phyloP scores from a whole-genome alignment of 2,329 filamentous ascomycete genomes.

The Colletotrichum tanaceti region DNA sequence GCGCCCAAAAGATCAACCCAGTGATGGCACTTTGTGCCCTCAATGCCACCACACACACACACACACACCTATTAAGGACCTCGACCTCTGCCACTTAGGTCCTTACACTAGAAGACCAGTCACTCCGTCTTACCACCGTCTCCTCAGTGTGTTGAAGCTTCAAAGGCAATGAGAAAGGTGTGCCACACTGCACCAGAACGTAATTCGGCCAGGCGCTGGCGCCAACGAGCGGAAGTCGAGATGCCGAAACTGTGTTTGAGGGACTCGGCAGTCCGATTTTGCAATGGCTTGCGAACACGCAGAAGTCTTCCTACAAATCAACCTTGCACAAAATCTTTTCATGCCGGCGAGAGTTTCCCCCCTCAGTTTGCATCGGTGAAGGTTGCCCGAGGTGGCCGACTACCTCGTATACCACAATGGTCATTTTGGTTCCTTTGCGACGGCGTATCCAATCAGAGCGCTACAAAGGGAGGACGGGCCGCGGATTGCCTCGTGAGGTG shows the following conservation, averaged over 20 bases:
- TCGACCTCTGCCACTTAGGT: too few species aligned
- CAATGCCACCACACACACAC: too few species aligned
- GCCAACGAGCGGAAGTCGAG: not conserved
- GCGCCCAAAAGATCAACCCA: too few species aligned
- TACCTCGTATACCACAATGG: not conserved
- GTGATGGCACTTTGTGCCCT: too few species aligned
- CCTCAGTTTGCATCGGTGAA: too few species aligned
- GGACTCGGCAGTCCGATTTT: not conserved
- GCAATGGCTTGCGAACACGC: rapidly evolving
- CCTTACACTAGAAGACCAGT: too few species aligned
- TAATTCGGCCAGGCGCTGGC: not conserved
- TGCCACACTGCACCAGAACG: not conserved
- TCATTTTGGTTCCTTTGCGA: not conserved
- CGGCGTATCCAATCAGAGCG: not conserved
- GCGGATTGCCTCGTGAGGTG: not conserved
- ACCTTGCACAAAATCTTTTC: too few species aligned
- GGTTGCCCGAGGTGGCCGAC: not conserved
- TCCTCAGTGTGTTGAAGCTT: not conserved
- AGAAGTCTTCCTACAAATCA: not conserved
- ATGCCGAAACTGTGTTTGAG: too few species aligned
- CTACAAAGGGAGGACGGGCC: too few species aligned
- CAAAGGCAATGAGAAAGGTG: not conserved
- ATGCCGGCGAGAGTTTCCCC: not conserved
- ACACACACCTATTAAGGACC: too few species aligned
- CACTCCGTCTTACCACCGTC: not conserved